Evolutionary conservation across 768 basidiomycete genomes (phyloP).

Genomic region (Pleurotus cornucopiae): DNA sequence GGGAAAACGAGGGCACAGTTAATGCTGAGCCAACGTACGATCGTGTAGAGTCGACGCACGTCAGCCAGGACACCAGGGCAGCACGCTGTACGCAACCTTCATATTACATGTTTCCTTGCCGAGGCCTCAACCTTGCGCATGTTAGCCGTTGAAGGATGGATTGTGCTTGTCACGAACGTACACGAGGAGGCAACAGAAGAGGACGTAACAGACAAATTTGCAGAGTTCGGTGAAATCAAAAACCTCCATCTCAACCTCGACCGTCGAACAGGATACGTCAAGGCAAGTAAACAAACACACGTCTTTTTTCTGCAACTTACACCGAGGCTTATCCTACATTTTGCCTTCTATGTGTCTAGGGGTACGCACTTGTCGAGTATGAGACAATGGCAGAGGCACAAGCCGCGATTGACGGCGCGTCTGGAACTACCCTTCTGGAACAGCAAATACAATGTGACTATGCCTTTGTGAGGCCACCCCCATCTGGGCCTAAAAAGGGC

Average conservation of each 20-base stretch:
- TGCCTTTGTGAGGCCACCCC: slow-evolving; percentile 87
- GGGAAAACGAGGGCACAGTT: slow-evolving; percentile 57
- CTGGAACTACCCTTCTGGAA: slow-evolving; percentile 79
- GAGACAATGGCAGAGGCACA: slow-evolving; percentile 94
- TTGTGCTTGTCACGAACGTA: slow-evolving; percentile 92
- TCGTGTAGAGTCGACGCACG: slow-evolving; percentile 66
- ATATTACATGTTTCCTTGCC: slow-evolving; percentile 11
- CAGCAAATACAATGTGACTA: slow-evolving; percentile 88
- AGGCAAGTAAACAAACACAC: slow-evolving; percentile 40
- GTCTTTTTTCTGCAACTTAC: slow-evolving; percentile 4
- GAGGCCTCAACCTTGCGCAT: slow-evolving; percentile 3
- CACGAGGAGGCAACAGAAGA: slow-evolving; percentile 99
- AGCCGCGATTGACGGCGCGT: slow-evolving; percentile 86
- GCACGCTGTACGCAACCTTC: slow-evolving; percentile 64
- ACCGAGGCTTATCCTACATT: not conserved
- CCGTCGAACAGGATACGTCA: slow-evolving; percentile 96
- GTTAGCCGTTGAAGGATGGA: slow-evolving; percentile 97
- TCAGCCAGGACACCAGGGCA: slow-evolving; percentile 70
- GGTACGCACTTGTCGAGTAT: slow-evolving; percentile 97
- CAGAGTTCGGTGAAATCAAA: slow-evolving; percentile 96
- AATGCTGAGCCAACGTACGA: slow-evolving; percentile 73
- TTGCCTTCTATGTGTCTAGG: slow-evolving; percentile 43
- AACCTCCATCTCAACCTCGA: slow-evolving; percentile 97
- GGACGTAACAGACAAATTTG: slow-evolving; percentile 93
- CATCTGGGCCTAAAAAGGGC: slow-evolving; percentile 77